phyloP scores from a whole-genome alignment of 768 basidiomycete species.

The Kwoniella europaea region DNA sequence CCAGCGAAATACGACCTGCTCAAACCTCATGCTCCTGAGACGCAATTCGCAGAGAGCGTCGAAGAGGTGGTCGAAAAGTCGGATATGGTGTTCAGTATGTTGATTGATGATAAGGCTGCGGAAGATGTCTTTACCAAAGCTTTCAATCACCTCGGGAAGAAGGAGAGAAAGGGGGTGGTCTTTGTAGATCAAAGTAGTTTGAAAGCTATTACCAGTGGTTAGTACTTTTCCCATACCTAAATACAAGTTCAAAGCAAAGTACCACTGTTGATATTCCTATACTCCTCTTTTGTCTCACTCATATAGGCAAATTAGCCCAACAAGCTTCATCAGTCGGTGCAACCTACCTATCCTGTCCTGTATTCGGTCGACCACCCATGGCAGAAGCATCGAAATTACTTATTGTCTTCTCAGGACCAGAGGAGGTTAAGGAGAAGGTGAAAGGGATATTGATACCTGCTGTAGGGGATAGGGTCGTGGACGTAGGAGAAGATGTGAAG shows the following conservation, averaged over 20 bases:
- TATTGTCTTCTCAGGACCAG: slow-evolving; percentile 25
- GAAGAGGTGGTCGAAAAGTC: slow-evolving; percentile 27
- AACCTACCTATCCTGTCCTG: slow-evolving; percentile 31
- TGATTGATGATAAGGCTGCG: slow-evolving; percentile 36
- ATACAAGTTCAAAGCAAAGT: no score
- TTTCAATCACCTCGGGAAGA: slow-evolving; percentile 13
- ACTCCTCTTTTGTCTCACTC: background rate
- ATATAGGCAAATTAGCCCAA: slow-evolving; percentile 25
- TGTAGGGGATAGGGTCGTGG: slow-evolving; percentile 28
- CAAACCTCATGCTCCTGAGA: background rate
- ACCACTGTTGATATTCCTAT: no score
- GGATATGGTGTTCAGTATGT: slow-evolving; percentile 33
- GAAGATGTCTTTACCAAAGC: slow-evolving; percentile 29
- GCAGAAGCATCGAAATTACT: slow-evolving; percentile 29
- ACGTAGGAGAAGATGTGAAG: slow-evolving; percentile 36
- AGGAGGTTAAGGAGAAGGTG: slow-evolving; percentile 17
- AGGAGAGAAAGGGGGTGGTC: slow-evolving; percentile 18
- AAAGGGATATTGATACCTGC: slow-evolving; percentile 24
- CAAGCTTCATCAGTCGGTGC: slow-evolving; percentile 22
- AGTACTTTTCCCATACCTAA: background rate
- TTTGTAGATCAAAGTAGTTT: slow-evolving; percentile 39
- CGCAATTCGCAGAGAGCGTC: slow-evolving; percentile 8
- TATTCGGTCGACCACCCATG: slow-evolving; percentile 38
- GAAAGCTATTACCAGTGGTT: slow-evolving; percentile 33
- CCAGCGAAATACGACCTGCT: slow-evolving; percentile 26